phyloP scores from a whole-genome alignment of 371 early-diverging fungal species.

The Entomophthora muscae region DNA sequence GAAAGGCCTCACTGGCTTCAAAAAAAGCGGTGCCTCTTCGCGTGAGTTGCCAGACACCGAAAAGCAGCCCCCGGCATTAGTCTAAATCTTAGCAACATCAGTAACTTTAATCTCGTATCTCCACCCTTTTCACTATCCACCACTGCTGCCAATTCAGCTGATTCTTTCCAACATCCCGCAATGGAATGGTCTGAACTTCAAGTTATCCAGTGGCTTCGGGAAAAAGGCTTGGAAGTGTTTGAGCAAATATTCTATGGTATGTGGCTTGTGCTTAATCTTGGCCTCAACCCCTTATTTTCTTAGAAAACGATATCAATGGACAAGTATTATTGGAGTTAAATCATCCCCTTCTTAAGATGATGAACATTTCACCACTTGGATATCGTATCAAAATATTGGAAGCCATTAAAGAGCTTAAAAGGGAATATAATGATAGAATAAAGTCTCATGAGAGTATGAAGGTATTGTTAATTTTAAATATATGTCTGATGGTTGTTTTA shows the following conservation, averaged over 20 bases:
- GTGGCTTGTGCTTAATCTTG: not conserved
- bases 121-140: not conserved
- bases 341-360: conserved; percentile 56
- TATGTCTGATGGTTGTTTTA: not conserved
- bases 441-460: not conserved
- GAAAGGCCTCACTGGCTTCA: conserved; percentile 5
- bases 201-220: conserved; percentile 1
- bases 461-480: not conserved
- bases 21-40: not conserved
- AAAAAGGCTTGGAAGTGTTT: not conserved
- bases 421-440: conserved; percentile 6
- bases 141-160: not conserved
- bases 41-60: not conserved
- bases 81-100: not conserved
- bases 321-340: conserved; percentile 64
- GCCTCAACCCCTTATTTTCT: not conserved
- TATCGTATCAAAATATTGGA: conserved; percentile 57
- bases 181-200: conserved; percentile 1
- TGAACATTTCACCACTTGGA: conserved; percentile 63
- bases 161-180: conserved; percentile 3
- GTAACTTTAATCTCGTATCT: not conserved
- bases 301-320: conserved; percentile 60
- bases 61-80: not conserved
- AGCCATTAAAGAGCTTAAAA: conserved; percentile 48
- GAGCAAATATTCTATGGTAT: not conserved